These are phyloP conservation scores for Dendrocalamus sinicus DNA, from an alignment of 176 grass and related monocot genomes.

Conservation along the genomic window DNA sequence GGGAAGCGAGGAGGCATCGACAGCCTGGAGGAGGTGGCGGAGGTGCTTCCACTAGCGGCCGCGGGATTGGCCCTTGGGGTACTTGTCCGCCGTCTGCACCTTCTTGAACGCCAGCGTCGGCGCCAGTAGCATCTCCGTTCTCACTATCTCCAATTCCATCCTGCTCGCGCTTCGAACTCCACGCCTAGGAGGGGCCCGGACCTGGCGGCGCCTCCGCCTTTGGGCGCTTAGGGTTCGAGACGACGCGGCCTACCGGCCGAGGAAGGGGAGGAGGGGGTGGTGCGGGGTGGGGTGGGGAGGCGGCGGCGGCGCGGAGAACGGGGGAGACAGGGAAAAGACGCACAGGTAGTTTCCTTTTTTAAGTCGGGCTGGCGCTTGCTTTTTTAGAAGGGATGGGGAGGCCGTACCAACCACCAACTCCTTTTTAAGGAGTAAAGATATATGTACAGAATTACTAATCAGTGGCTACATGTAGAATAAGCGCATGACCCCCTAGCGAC, in stretches of 20 bases:
- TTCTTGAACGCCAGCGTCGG: constrained; percentile 76
- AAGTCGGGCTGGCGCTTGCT: too few species aligned
- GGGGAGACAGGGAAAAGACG: too few species aligned
- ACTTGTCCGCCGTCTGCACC: constrained; percentile 90
- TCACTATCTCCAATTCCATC: constrained; percentile 79
- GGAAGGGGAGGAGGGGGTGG: background rate
- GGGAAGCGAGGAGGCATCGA: constrained; percentile 63
- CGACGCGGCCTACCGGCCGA: background rate
- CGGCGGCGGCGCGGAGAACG: too few species aligned
- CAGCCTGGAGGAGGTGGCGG: constrained; percentile 75
- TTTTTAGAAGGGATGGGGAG: too few species aligned
- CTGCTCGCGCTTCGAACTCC: background rate
- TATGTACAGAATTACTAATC: too few species aligned
- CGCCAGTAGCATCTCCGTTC: constrained; percentile 72
- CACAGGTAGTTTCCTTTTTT: too few species aligned
- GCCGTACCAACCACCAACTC: too few species aligned
- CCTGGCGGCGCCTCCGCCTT: background rate
- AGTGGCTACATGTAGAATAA: too few species aligned
- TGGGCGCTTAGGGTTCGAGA: background rate
- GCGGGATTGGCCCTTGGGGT: constrained; percentile 88
- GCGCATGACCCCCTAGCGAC: too few species aligned
- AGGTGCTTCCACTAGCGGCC: constrained; percentile 99
- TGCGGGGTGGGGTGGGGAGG: background rate
- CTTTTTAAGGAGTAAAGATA: too few species aligned
- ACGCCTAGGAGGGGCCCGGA: background rate